A percentile compares a stretch with the other conserved stretches of the same genome.
These are phyloP conservation scores for Picochlorum sp. DNA, from an alignment of 139 green algal genomes.

Conservation along the genomic window DNA sequence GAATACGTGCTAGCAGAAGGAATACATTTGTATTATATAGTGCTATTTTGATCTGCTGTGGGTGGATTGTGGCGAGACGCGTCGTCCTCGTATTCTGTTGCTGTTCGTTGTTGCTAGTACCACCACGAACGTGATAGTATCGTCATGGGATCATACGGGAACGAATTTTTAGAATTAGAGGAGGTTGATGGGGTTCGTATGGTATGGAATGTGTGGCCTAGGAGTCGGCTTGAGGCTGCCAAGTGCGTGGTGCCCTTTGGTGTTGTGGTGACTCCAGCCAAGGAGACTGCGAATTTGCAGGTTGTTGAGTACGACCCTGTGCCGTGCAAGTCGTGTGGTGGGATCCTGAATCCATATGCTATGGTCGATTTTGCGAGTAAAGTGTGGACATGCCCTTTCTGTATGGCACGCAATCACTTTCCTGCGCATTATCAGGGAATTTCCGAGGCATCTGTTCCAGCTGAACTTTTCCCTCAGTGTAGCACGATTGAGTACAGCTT, in stretches of 20 bases:
- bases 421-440: conserved; percentile 83
- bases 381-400: conserved; percentile 96
- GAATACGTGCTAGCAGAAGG: no score
- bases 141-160: conserved; percentile 8
- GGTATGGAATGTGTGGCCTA: conserved; percentile 95
- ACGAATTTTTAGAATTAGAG: conserved; percentile 58
- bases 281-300: conserved; percentile 68
- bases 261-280: conserved; percentile 83
- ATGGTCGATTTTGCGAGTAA: conserved; percentile 81
- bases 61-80: no score
- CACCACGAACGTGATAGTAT: background rate
- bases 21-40: no score
- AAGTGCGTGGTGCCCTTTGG: conserved; percentile 94
- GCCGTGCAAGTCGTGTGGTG: conserved; percentile 84
- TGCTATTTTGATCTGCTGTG: no score
- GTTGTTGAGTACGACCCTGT: conserved; percentile 91
- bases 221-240: conserved; percentile 82
- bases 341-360: conserved; percentile 89
- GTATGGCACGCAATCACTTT: conserved; percentile 92
- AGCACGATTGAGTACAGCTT: conserved; percentile 95
- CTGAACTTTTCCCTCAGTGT: conserved; percentile 94
- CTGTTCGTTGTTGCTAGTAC: no score
- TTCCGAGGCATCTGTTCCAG: conserved; percentile 72
- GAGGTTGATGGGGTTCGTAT: conserved; percentile 72
- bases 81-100: no score